Evolutionary conservation across 345 rosid genomes (phyloP).

Genomic region (Brassica carinata): DNA sequence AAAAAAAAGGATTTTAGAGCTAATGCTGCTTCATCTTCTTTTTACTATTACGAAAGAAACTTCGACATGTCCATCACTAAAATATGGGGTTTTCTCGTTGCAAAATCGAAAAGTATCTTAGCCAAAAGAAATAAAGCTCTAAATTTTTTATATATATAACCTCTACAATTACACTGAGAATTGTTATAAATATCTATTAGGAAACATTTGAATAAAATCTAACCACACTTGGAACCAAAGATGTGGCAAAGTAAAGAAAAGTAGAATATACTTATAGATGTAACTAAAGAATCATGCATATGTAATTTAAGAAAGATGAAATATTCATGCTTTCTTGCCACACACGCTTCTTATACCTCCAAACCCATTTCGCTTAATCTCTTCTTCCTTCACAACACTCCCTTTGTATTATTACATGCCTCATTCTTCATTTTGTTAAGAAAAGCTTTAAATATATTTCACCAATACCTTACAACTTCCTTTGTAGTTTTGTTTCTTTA

Average conservation of each 20-base stretch:
- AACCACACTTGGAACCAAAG: background rate
- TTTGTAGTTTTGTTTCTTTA: background rate
- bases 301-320: conserved; percentile 31
- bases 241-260: background rate
- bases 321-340: conserved; percentile 43
- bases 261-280: background rate
- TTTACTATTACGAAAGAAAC: background rate
- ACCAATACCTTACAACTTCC: background rate
- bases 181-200: background rate
- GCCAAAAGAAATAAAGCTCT: background rate
- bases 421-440: conserved; percentile 17
- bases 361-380: conserved; percentile 41
- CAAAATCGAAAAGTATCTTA: background rate
- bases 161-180: background rate
- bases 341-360: conserved; percentile 42
- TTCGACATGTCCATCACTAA: background rate
- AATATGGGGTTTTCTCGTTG: background rate
- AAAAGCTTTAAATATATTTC: background rate
- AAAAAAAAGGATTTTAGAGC: background rate
- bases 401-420: conserved; percentile 37
- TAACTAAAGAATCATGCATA: conserved; percentile 33
- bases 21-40: background rate
- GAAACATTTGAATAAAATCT: background rate
- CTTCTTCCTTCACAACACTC: conserved; percentile 42
- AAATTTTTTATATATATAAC: background rate